Base-by-base conservation (phyloP, 768 basidiomycete species). In the Suillus weaverae region DNA sequence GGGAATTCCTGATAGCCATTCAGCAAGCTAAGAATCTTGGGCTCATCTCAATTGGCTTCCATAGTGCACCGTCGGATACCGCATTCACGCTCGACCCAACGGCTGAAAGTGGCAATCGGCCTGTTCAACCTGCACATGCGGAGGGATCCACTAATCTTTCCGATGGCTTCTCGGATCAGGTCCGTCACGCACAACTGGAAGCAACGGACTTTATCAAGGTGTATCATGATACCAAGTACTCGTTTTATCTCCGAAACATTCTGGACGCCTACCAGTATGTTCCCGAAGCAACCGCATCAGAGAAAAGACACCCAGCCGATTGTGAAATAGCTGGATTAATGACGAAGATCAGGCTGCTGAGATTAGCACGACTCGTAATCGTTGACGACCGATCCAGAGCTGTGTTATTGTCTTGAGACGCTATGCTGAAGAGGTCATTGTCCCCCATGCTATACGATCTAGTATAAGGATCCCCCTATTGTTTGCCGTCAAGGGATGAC, bases 201-300 rank as follows among this genome's bases (percentile, higher is more conserved):
- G 63, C 64, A 9, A 70, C 77, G 51, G 86, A 88, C 69, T 78
- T 84, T 68, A 82, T 89, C 76, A 87, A 86, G 71, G 73, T 89
- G 39, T 87, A 86, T 71, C 86, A 87, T 69, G 85, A 87, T 66
- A 79, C 81, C 36, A 66, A 71, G 43, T 76, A 80, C 67, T 79
- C 84, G 8, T 79, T 86, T 72, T 73, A 76, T 65, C 71, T 89
- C 16, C 80, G 87, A 53, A 81, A 77, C 63, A 67, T 85, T 38
- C 72, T 89, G 53, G 82, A 87, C 70, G 77, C 80, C 16, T 88
- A 87, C 81, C 70, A 70, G 30, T 84, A 80, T 68, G 64, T 71
- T 39, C 64, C 59, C 14, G 66, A 41, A 32, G 61, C 62, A 62
- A 55, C 33, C 30, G 44, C 39, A 18, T 14, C 22, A n/a, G 56